Percentiles rank a stretch among this genome's conserved stretches.
Conservation (phyloP, 768 basidiomycete species). For the Boletus vermiculosoides region DNA sequence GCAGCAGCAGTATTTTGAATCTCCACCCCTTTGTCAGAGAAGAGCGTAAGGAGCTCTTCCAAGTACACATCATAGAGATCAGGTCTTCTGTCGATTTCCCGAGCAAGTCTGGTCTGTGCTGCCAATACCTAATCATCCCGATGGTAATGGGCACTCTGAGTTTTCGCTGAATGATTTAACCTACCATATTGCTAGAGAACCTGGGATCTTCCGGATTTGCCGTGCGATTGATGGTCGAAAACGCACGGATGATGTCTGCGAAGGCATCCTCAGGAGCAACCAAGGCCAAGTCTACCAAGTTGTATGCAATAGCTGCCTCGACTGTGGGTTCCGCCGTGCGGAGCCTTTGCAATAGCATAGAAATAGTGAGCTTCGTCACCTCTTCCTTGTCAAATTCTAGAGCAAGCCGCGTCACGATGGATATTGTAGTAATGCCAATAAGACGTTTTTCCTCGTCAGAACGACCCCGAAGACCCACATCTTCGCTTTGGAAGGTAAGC, state of each 20-base stretch:
- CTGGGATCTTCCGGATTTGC: constrained; percentile 88
- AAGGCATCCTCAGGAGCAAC: constrained; percentile 75
- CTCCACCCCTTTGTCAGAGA: constrained; percentile 87
- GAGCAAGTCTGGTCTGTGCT: constrained; percentile 86
- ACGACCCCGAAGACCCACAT: constrained; percentile 61
- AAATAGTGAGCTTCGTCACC: constrained; percentile 84
- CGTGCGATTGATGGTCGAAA: constrained; percentile 80
- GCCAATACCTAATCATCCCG: constrained; percentile 63
- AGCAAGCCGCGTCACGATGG: constrained; percentile 83
- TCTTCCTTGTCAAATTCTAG: constrained; percentile 86
- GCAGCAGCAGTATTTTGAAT: constrained; percentile 79
- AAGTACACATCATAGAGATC: constrained; percentile 81
- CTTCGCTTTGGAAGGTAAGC: constrained; percentile 54
- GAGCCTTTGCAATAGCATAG: constrained; percentile 88
- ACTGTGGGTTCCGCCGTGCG: constrained; percentile 82
- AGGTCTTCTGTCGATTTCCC: constrained; percentile 68
- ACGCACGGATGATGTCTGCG: constrained; percentile 77
- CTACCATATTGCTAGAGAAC: constrained; percentile 86
- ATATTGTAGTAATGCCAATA: constrained; percentile 88
- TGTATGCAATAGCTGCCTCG: constrained; percentile 89
- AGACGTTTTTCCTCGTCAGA: constrained; percentile 84
- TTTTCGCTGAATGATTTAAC: not conserved
- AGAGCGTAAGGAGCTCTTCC: constrained; percentile 79
- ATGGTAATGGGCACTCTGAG: not conserved
- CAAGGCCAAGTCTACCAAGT: constrained; percentile 86